Base-by-base conservation (phyloP, 78 protist species). In the Dictyostelium purpureum region DNA sequence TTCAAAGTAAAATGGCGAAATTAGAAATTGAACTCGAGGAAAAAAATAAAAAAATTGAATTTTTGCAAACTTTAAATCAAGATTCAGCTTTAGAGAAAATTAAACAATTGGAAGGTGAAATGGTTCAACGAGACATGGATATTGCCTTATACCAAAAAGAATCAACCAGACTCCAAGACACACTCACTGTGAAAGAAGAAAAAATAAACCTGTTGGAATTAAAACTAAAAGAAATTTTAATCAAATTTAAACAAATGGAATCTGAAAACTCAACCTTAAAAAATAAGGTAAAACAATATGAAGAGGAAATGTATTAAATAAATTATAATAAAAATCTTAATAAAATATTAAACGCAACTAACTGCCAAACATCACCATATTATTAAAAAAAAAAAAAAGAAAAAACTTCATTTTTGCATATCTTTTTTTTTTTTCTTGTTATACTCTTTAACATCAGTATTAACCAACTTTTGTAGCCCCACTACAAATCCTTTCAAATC, bases 111-210 rank as follows among this genome's bases (percentile, higher is more conserved):
- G 90, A 83, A 57, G 28, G 49, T 42, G 51, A 71, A 71, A 42
- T 83, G 45, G 81, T 51, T 18, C 81, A 67, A 71, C 75, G 45
- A 47, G 81, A 75, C 19, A 75, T 75, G 81, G 81, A 75, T 75
- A 33, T 75, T 0, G 35, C 45, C 11, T 35, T 75, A 28, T 75
- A 75, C 19, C 81, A 75, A 75, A 47, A 66, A 75, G 66, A 75
- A 35, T 75, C 81, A 21, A 75, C 40, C 9, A 56, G 81, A 51
- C 66, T 51, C 7, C 65, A 51, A 51, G 35, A 16, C 21, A 6
- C 18, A 51, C 33, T 75, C 19, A 33, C 81, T 9, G 43, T 56
- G 12, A 83, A 83, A 56, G 90, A 83, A 18, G 79, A 69, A 6
- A 54, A 24, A 24, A 71, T 83, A 12, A 61, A 38, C 57, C 18